A percentile compares a stretch with the other conserved stretches of the same genome.
Evolutionary conservation across 257 asterid species (phyloP).

Genomic region (Solanum rostratum): DNA sequence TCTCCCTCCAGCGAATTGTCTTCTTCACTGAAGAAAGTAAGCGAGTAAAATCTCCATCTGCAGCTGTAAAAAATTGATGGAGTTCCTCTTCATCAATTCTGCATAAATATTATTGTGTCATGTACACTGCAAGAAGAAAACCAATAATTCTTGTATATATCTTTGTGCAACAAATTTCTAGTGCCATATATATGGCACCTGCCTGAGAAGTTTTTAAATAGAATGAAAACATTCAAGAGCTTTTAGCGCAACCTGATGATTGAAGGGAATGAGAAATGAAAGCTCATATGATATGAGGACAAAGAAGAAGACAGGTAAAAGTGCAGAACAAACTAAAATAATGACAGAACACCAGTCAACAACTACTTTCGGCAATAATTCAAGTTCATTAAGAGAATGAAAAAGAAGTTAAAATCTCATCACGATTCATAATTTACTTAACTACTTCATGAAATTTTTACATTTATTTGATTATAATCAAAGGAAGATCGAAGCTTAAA

Average conservation of each 20-base stretch:
- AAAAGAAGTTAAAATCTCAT: not conserved
- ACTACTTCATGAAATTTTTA: not conserved
- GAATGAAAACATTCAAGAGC: not conserved
- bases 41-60: slow-evolving; percentile 53
- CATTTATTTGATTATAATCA: not conserved
- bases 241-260: not conserved
- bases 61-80: slow-evolving; percentile 58
- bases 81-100: slow-evolving; percentile 66
- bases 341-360: not conserved
- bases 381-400: not conserved
- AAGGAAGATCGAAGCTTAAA: not conserved
- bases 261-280: not conserved
- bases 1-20: slow-evolving; percentile 88
- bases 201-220: not conserved
- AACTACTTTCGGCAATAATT: not conserved
- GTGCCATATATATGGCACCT: not conserved
- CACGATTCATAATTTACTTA: not conserved
- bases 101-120: slow-evolving; percentile 28
- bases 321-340: not conserved
- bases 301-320: not conserved
- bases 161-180: not conserved
- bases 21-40: slow-evolving; percentile 61
- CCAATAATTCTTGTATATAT: not conserved
- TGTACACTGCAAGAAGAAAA: slow-evolving; percentile 10
- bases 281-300: not conserved